Evolutionary conservation across 2,329 filamentous ascomycete genomes (phyloP), one percentile per base, ranked within the genome.

Genomic region (Sarocladium kiliense): DNA sequence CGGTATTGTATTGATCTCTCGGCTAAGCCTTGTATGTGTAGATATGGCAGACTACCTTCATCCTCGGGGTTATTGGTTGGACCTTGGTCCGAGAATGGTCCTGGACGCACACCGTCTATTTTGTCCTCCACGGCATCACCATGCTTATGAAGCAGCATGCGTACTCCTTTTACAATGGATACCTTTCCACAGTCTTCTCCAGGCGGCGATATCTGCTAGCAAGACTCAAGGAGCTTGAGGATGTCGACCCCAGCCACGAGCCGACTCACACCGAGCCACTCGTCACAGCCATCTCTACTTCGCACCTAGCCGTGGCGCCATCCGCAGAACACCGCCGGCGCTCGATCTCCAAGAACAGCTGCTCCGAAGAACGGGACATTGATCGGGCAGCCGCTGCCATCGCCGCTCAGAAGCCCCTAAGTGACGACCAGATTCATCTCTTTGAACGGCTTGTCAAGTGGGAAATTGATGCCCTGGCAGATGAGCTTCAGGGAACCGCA

Each of bases 71-170:
- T 3, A 73, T 91, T 4, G 80, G 78, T 53, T 82, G 87, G 73
- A 86, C 87, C 0, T 77, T 87, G 51, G 78, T 84, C 64, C 79
- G 88, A 3, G 82, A 90, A 53, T 93, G 88, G 89, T 86, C 88
- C 1, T 92, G 89, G 89, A 89, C 88, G 14, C 88, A 91, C 63
- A 89, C 87, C 1, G 85, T 91, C 18, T 91, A 88, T 67, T 88
- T 89, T 53, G 84, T 89, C 10, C 73, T 92, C 18, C 88, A 92
- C 64, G 84, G 84, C 14, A 72, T 92, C 55, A 82, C 88, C 2
- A 87, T 91, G 77, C 66, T 92, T 23, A 92, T 92, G 89, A 93
- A 93, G 73, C 87, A 91, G 69, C 89, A 91, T 66, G 87, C 85
- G 18, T 91, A 89, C 64, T 79, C 86, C 3, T 90, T 89, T 61